A percentile compares a stretch with the other conserved stretches of the same genome.
These are phyloP conservation scores for Ascoidea asiatica DNA, from an alignment of 805 yeast genomes.

Conservation along the genomic window DNA sequence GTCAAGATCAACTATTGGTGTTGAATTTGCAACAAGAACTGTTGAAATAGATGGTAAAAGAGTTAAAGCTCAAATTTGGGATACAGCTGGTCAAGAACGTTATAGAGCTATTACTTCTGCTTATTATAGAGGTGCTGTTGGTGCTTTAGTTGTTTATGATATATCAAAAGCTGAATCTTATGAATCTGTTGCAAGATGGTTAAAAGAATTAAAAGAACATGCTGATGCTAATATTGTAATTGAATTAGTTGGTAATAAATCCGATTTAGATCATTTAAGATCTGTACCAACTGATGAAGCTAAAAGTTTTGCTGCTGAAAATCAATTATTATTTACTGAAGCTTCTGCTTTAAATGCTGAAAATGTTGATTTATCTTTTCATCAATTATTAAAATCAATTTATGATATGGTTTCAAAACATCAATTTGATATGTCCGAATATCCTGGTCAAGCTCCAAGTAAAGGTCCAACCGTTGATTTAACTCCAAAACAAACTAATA, in stretches of 20 bases:
- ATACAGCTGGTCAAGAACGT: slow-evolving; percentile 98
- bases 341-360: slow-evolving; percentile 90
- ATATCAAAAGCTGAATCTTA: slow-evolving; percentile 82
- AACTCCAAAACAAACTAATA: slow-evolving; percentile 86
- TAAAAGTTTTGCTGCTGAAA: slow-evolving; percentile 83
- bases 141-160: slow-evolving; percentile 92
- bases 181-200: slow-evolving; percentile 77
- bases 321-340: slow-evolving; percentile 85
- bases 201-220: slow-evolving; percentile 81
- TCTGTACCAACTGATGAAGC: slow-evolving; percentile 99
- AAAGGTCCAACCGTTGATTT: slow-evolving; percentile 85
- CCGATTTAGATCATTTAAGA: slow-evolving; percentile 81
- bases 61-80: slow-evolving; percentile 92
- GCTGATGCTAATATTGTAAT: slow-evolving; percentile 93
- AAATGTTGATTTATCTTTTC: slow-evolving; percentile 90
- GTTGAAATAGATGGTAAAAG: slow-evolving; percentile 75
- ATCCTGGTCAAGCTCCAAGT: slow-evolving; percentile 49
- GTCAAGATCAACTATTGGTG: slow-evolving; percentile 91
- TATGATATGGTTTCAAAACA: slow-evolving; percentile 91
- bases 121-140: slow-evolving; percentile 95
- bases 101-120: slow-evolving; percentile 97
- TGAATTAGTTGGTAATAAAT: slow-evolving; percentile 85
- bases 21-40: slow-evolving; percentile 94
- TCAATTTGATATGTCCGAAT: slow-evolving; percentile 78
- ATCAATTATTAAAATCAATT: slow-evolving; percentile 82